Percentiles rank a stretch among this genome's conserved stretches.
Conservation (phyloP, 2,329 filamentous ascomycete genomes). For the Botrytis cinerea region DNA sequence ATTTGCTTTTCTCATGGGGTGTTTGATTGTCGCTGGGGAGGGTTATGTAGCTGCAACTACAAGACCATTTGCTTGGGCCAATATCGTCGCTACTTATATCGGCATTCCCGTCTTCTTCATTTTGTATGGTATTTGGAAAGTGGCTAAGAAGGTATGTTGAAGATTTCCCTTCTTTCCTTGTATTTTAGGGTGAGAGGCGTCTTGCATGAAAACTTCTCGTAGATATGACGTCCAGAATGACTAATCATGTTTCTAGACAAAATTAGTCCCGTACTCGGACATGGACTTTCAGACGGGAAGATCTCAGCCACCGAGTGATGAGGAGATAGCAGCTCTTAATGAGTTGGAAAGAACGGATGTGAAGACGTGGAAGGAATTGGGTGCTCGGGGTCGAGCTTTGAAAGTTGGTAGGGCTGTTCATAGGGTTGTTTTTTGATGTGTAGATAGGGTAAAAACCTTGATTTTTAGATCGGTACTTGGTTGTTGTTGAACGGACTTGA, state of each 20-base stretch:
- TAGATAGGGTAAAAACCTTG: no score
- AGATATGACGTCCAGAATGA: neutral
- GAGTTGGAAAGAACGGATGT: conserved; percentile 7
- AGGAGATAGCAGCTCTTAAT: conserved; percentile 6
- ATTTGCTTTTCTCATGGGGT: conserved; percentile 49
- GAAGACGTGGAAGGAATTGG: conserved; percentile 2
- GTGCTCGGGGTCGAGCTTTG: neutral
- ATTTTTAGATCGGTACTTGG: neutral
- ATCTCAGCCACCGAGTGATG: conserved; percentile 8
- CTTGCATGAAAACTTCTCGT: no score
- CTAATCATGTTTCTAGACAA: neutral
- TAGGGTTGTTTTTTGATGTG: neutral
- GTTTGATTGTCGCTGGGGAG: conserved; percentile 1
- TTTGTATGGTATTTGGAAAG: conserved; percentile 59
- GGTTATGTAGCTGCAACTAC: conserved; percentile 15
- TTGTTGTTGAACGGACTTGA: neutral
- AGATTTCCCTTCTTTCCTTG: neutral
- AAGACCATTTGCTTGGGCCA: conserved; percentile 17
- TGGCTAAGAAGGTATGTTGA: conserved; percentile 9
- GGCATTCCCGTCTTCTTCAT: conserved; percentile 59
- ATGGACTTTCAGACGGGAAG: conserved; percentile 9
- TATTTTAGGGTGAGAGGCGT: neutral
- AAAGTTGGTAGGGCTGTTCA: conserved; percentile 13
- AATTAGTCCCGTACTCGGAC: conserved; percentile 13
- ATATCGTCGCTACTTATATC: conserved; percentile 14